Evolutionary conservation across 768 basidiomycete species (phyloP), one percentile per base, ranked within the genome.

Genomic region (Coprinopsis cinerea): DNA sequence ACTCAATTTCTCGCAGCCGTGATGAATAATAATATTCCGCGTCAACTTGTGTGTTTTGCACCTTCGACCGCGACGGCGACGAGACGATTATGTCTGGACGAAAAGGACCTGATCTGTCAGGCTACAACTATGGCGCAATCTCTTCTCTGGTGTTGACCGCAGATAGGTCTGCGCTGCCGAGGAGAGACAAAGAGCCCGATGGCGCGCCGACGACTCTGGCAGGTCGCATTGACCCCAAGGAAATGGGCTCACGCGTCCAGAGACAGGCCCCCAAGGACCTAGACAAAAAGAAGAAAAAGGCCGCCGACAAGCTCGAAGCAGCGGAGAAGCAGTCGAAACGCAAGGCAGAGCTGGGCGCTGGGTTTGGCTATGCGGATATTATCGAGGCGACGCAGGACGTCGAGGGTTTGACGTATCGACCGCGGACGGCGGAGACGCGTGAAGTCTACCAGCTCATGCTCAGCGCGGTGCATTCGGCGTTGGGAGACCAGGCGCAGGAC

Each of bases 401-500:
- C 25, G 94, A 97, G 61, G 95, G 95, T 1, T 70, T 99, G 52
- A 83, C 81, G 4, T 99, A 99, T 67, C 82, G 91, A 22, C 96
- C 96, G 2, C 76, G 92, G 40, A 97, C 96, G 2, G 82, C 89
- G 2, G 94, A 98, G 71, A 99, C 94, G 18, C 75, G 92, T 7
- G 90, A 96, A 56, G 88, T 92, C 0, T 99, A 96, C 70, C 88
- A 96, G 62, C 81, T 94, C 50, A 86, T 99, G 53, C 73, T 97
- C 4, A 80, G 88, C 2, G 68, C 82, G 17, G 87, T 96, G 2
- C 92, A 97, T 62, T 77, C 76, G 6, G 71, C 81, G 1, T 79
- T 98, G 10, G 95, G 94, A 0, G 96, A 96, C 68, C 93, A 95
- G 63, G 90, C 93, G 0, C 93, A 96, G 63, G 94, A 97, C 55